These are phyloP conservation scores for Aspergillus nanangensis DNA, from an alignment of 495 filamentous ascomycete species.

Conservation along the genomic window DNA sequence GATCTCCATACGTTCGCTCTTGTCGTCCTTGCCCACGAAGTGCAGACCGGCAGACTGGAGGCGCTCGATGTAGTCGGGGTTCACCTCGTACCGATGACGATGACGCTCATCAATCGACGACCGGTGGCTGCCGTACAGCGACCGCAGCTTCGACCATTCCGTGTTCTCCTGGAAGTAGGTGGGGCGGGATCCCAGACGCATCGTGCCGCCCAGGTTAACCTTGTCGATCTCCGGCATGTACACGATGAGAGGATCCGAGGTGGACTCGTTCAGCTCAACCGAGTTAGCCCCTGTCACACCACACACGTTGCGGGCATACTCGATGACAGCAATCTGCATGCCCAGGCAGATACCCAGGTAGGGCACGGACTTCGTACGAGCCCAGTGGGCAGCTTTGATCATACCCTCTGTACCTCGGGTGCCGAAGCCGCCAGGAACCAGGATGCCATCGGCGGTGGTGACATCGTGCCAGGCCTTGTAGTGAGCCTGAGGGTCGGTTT, in stretches of 20 bases:
- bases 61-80: constrained; percentile 31
- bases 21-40: constrained; percentile 73
- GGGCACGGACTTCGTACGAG: constrained; percentile 72
- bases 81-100: constrained; percentile 46
- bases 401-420: constrained; percentile 79
- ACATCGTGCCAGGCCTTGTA: constrained; percentile 86
- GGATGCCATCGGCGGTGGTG: constrained; percentile 61
- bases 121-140: constrained; percentile 62
- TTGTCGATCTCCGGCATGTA: constrained; percentile 89
- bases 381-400: constrained; percentile 78
- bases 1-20: constrained; percentile 83
- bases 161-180: constrained; percentile 71
- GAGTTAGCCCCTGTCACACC: constrained; percentile 56
- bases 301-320: constrained; percentile 73
- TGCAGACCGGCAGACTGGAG: constrained; percentile 32
- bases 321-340: constrained; percentile 91
- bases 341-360: constrained; percentile 93
- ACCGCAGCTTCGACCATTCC: constrained; percentile 76
- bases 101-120: constrained; percentile 45
- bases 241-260: constrained; percentile 63
- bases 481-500: constrained; percentile 77
- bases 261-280: constrained; percentile 58
- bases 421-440: constrained; percentile 75
- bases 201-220: constrained; percentile 77
- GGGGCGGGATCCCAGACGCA: constrained; percentile 78